phyloP scores from a whole-genome alignment of 164 flowering plant species.

The Chloranthus sessilifolius region DNA sequence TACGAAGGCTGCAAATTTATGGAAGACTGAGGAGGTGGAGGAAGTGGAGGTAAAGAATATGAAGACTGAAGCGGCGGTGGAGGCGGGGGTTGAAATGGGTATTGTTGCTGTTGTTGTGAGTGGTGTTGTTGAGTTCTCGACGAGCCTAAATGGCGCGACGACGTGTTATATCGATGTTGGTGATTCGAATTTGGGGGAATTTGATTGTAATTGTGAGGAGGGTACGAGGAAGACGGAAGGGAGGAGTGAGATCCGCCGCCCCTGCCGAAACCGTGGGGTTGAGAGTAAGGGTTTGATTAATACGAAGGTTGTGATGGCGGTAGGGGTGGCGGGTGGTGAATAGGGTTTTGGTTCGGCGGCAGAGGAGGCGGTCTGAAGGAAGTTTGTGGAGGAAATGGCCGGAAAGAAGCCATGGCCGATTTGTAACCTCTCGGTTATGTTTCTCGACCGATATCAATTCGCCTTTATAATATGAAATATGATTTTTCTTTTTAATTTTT shows the following conservation, averaged over 20 bases:
- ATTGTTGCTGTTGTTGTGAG: conserved; percentile 36
- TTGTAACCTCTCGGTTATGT: too few relatives aligned
- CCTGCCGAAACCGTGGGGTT: conserved; percentile 36
- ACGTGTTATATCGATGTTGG: conserved; percentile 30
- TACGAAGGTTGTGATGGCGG: conserved; percentile 26
- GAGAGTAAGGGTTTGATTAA: too few relatives aligned
- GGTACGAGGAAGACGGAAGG: conserved; percentile 18
- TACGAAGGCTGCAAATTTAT: conserved; percentile 18
- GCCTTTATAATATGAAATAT: too few relatives aligned
- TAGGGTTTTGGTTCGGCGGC: conserved; percentile 34
- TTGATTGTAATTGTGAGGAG: conserved; percentile 29
- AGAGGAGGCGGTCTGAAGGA: conserved; percentile 37
- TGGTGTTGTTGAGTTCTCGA: conserved; percentile 23
- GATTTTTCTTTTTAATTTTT: too few relatives aligned
- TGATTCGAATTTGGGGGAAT: conserved; percentile 26
- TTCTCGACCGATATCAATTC: too few relatives aligned
- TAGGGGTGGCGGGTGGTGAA: conserved; percentile 24
- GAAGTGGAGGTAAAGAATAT: conserved; percentile 29
- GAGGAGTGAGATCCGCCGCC: conserved; percentile 18
- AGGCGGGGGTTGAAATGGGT: conserved; percentile 35
- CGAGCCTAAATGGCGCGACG: conserved; percentile 28
- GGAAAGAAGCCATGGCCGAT: conserved; percentile 70
- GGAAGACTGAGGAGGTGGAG: conserved; percentile 47
- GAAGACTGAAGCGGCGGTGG: conserved; percentile 8
- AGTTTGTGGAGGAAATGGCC: conserved; percentile 54